Base-by-base conservation (phyloP, 306 rosid genomes). In the Begonia peltatifolia region DNA sequence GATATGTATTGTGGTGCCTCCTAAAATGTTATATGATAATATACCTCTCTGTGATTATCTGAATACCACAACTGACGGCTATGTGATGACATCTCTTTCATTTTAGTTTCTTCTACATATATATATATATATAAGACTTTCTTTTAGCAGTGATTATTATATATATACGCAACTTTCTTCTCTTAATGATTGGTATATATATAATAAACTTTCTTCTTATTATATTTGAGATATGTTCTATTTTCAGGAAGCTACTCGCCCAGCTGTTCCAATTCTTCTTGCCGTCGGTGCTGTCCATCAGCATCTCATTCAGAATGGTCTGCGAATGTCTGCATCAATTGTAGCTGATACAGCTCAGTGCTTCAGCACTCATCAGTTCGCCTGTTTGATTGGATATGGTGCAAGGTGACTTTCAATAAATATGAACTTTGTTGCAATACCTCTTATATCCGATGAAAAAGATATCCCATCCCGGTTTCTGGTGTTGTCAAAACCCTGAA, bases 281-380 rank as follows among this genome's bases (percentile, higher is more conserved):
- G 95, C 99, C 52, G 87, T 90, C 42, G 99, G 99, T 60, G 84
- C 99, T 59, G 92, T 90, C 67, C 99, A 90, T 71, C 99, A 90
- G 77, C 99, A 90, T 79, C 86, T 90, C 59, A 90, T 90, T 66
- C 83, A 78, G 61, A 90, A 86, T 70, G 99, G 99, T 22, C 70
- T 86, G 75, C 81, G 99, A 56, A 83, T 66, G 80, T 90, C 95
- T 50, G 92, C 99, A 43, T 83, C 99, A 46, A 74, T 90, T 58
- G 43, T 90, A 55, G 99, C 84, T 11, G 95, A 90, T 52, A 85
- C 99, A 61, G 87, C 99, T 67, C 99, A 90, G 72, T 90, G 95
- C 80, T 90, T 90, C 72, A 90, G 99, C 72, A 90, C 99, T 56
- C 99, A 90, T 77, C 99, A 90, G 46, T 90, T 85, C 74, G 95